Evolutionary conservation across 1,284 basidiomycete genomes (phyloP), one percentile per base, ranked within the genome.

Genomic region (Ganoderma sinense): DNA sequence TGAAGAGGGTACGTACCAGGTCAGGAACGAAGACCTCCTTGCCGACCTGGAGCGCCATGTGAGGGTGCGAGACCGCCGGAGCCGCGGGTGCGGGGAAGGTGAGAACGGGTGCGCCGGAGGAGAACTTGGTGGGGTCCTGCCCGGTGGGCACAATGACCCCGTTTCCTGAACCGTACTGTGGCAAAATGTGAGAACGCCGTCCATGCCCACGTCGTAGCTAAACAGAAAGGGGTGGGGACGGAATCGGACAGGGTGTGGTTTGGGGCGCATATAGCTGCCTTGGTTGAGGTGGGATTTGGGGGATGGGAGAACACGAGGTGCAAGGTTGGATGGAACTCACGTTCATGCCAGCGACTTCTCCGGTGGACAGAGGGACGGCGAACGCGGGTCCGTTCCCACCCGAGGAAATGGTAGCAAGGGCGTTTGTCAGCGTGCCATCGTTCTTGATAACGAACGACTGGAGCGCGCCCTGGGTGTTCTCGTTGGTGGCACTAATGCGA

Each of bases 21-120:
- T 92, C 91, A 2, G 91, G 88, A 48, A 93, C 81, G 62, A 92
- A 82, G 8, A 92, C 72, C 74, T 92, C 90, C 14, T 75, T 75
- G 16, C 81, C 82, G 75, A 87, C 81, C 77, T 91, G 81, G 51
- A 89, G 76, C 1, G 85, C 85, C 88, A 90, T 88, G 77, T 92
- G 91, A 23, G 91, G 90, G 75, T 91, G 87, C 3, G 90, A 87
- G 5, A 82, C 75, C 43, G 80, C 78, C 18, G 68, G 43, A 41
- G 80, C 80, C 18, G 87, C 86, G 82, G 68, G 45, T 11, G 80
- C 80, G 18, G 88, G 86, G 82, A 92, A 91, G 7, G 85, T 86
- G 78, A 89, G 87, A 10, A 84, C 71, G 13, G 83, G 78, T 3
- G 85, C 82, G 51, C 79, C 77, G 20, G 73, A 75, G 62, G 80